These are phyloP conservation scores for Vinca minor DNA, from an alignment of 257 asterid genomes.

Conservation along the genomic window DNA sequence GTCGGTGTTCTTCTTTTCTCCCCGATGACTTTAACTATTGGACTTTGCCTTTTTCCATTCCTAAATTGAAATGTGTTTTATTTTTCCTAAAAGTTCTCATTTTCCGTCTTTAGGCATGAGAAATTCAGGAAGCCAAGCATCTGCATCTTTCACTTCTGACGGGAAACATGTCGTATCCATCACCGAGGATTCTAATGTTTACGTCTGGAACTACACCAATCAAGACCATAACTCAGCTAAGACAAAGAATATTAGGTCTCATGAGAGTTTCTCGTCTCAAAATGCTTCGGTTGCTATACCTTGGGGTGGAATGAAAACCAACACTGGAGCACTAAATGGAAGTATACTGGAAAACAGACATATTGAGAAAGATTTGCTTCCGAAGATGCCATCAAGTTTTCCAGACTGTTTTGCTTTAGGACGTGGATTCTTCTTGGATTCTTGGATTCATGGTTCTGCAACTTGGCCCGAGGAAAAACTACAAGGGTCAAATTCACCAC, in stretches of 20 bases:
- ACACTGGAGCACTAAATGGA: constrained; percentile 37
- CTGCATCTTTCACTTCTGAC: constrained; percentile 74
- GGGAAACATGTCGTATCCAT: constrained; percentile 70
- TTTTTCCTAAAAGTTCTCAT: not conserved
- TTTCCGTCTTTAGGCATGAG: constrained; percentile 37
- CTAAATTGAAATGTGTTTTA: not conserved
- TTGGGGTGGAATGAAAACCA: constrained; percentile 67
- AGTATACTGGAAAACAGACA: constrained; percentile 33
- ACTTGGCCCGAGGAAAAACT: constrained; percentile 85
- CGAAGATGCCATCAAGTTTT: constrained; percentile 35
- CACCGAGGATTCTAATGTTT: constrained; percentile 59
- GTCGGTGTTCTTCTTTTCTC: constrained; percentile 26
- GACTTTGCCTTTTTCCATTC: not conserved
- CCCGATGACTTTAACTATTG: not conserved
- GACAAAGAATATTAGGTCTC: constrained; percentile 31
- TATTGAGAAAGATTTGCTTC: constrained; percentile 37
- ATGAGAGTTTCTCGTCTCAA: constrained; percentile 66
- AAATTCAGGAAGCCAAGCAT: constrained; percentile 48
- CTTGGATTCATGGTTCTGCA: constrained; percentile 46
- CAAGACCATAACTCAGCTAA: constrained; percentile 38
- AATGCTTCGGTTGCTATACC: constrained; percentile 74
- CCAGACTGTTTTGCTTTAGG: constrained; percentile 54
- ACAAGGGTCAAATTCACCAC: constrained; percentile 23
- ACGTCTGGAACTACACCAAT: constrained; percentile 53
- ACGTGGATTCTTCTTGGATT: constrained; percentile 57